These are phyloP conservation scores for Termitomyces sp. DNA, from an alignment of 768 basidiomycete species.

Conservation along the genomic window DNA sequence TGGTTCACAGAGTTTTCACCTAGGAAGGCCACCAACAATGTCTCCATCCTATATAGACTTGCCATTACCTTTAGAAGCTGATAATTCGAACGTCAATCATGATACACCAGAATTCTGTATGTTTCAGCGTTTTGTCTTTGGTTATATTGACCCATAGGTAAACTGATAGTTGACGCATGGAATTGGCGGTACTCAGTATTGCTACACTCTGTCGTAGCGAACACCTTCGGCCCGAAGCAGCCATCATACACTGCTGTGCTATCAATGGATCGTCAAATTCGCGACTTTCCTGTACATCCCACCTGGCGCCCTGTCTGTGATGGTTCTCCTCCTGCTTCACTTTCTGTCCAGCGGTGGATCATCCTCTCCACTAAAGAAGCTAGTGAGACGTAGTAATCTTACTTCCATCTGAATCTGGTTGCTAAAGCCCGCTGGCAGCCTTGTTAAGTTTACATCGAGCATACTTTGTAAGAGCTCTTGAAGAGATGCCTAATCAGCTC, in stretches of 20 bases:
- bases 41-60: slow-evolving; percentile 51
- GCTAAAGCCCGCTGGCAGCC: slow-evolving; percentile 26
- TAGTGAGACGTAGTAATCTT: slow-evolving; percentile 26
- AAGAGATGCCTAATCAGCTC: slow-evolving; percentile 52
- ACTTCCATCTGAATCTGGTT: background rate
- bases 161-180: slow-evolving; percentile 48
- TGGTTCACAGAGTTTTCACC: slow-evolving; percentile 46
- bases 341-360: slow-evolving; percentile 38
- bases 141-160: background rate
- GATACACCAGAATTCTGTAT: slow-evolving; percentile 38
- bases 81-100: slow-evolving; percentile 28
- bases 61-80: slow-evolving; percentile 42
- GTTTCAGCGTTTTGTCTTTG: slow-evolving; percentile 11
- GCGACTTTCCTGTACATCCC: slow-evolving; percentile 51
- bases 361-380: slow-evolving; percentile 44
- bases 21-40: slow-evolving; percentile 57
- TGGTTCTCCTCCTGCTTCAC: slow-evolving; percentile 12
- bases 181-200: slow-evolving; percentile 48
- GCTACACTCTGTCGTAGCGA: slow-evolving; percentile 44
- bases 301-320: slow-evolving; percentile 36
- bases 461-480: slow-evolving; percentile 64
- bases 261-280: slow-evolving; percentile 54
- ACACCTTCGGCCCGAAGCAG: slow-evolving; percentile 46
- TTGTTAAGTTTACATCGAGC: slow-evolving; percentile 62
- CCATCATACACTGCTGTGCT: slow-evolving; percentile 49